These are phyloP conservation scores for Dianthus caryophyllus DNA, from an alignment of 148 eudicot genomes.

Conservation along the genomic window DNA sequence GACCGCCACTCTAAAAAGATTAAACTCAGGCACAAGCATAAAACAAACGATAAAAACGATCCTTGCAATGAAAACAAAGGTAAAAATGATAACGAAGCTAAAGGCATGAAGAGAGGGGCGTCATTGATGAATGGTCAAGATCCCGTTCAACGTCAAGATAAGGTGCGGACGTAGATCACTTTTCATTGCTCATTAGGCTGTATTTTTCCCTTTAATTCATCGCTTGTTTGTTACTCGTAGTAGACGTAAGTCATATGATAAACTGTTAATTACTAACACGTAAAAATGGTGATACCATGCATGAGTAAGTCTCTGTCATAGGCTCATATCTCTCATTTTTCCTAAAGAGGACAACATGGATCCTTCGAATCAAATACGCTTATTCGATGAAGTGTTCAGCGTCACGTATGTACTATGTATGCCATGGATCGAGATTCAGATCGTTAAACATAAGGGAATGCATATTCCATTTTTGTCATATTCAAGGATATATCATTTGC, in stretches of 20 bases:
- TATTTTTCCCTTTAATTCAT: background rate
- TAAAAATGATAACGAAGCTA: conserved; percentile 1
- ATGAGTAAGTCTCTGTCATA: background rate
- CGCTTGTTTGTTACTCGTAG: background rate
- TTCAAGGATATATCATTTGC: too few relatives aligned
- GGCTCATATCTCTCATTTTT: background rate
- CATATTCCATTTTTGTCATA: too few relatives aligned
- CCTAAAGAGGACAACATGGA: background rate
- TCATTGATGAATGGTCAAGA: conserved; percentile 4
- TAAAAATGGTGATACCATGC: background rate
- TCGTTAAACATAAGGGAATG: too few relatives aligned
- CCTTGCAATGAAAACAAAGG: conserved; percentile 8
- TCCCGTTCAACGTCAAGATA: conserved; percentile 13
- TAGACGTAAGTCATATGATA: background rate
- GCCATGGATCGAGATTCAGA: too few relatives aligned
- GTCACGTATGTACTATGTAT: too few relatives aligned
- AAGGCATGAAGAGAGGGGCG: background rate
- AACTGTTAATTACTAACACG: background rate
- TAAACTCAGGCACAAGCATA: background rate
- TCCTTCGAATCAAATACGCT: too few relatives aligned
- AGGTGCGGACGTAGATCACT: conserved; percentile 9
- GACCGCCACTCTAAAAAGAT: conserved; percentile 9
- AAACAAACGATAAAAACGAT: background rate
- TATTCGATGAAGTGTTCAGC: too few relatives aligned
- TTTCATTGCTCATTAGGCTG: background rate